phyloP scores from a whole-genome alignment of 805 yeast species.

The Wickerhamiella galacta region DNA sequence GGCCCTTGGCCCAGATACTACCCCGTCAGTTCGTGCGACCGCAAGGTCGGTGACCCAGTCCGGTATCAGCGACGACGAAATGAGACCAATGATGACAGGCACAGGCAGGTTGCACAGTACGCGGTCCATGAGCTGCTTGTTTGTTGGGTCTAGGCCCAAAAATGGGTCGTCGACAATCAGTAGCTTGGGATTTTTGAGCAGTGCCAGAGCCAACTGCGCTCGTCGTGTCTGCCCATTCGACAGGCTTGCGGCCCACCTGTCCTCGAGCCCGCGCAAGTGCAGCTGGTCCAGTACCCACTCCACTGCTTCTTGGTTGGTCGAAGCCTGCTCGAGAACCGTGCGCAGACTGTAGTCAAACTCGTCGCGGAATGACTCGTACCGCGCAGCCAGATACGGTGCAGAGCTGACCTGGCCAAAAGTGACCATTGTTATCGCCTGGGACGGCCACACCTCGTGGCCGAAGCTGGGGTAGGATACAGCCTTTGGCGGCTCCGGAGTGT shows the following conservation, averaged over 20 bases:
- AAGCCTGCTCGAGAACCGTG: conserved; percentile 36
- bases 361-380: conserved; percentile 79
- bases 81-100: conserved; percentile 49
- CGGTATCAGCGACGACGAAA: conserved; percentile 64
- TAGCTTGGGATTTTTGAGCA: conserved; percentile 47
- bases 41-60: conserved; percentile 64
- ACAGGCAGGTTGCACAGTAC: conserved; percentile 32
- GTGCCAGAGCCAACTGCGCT: conserved; percentile 65
- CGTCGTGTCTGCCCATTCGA: conserved; percentile 91
- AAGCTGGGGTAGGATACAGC: conserved; percentile 41
- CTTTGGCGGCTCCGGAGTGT: conserved; percentile 33
- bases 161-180: conserved; percentile 82
- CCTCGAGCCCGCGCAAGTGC: conserved; percentile 37
- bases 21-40: conserved; percentile 39
- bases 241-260: conserved; percentile 69
- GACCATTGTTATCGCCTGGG: conserved; percentile 28
- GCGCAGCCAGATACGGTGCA: conserved; percentile 64
- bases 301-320: conserved; percentile 27
- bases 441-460: conserved; percentile 28
- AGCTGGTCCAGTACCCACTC: conserved; percentile 32
- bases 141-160: conserved; percentile 71
- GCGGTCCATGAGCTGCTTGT: conserved; percentile 41
- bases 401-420: conserved; percentile 29
- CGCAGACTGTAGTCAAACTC: conserved; percentile 60
- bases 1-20: conserved; percentile 18